phyloP scores from a whole-genome alignment of 2,329 filamentous ascomycete genomes.

The Aspergillus viridinutans region DNA sequence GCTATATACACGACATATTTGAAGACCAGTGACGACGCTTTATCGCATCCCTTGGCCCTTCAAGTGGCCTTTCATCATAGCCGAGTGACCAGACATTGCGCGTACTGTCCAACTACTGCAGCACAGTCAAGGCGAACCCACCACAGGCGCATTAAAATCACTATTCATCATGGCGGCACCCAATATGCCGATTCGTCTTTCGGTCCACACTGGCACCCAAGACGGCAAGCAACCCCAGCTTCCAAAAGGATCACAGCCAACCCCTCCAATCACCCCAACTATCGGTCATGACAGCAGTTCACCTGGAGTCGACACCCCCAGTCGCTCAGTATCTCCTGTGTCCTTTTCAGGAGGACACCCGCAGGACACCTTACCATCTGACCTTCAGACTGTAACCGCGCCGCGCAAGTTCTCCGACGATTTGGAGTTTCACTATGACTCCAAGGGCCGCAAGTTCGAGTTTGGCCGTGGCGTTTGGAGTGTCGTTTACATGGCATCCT shows the following conservation, averaged over 20 bases:
- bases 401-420: constrained; percentile 30
- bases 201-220: constrained; percentile 20
- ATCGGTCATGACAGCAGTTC: constrained; percentile 14
- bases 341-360: constrained; percentile 4
- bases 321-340: constrained; percentile 3
- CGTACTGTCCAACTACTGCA: not conserved
- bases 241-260: constrained; percentile 4
- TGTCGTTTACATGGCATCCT: constrained; percentile 42
- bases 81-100: not conserved
- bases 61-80: not conserved
- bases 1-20: not conserved
- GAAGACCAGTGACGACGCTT: not conserved
- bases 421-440: constrained; percentile 29
- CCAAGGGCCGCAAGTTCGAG: constrained; percentile 28
- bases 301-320: constrained; percentile 5
- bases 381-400: constrained; percentile 1
- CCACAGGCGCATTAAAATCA: not conserved
- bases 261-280: constrained; percentile 35
- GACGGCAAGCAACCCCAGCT: constrained; percentile 7
- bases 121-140: too few species aligned
- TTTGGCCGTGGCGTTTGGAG: constrained; percentile 48
- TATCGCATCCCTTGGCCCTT: not conserved
- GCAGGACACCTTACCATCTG: not conserved
- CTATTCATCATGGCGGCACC: constrained; percentile 10
- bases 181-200: constrained; percentile 22